Conservation (phyloP, 75 land plant genomes). For the Cryptomeria japonica region DNA sequence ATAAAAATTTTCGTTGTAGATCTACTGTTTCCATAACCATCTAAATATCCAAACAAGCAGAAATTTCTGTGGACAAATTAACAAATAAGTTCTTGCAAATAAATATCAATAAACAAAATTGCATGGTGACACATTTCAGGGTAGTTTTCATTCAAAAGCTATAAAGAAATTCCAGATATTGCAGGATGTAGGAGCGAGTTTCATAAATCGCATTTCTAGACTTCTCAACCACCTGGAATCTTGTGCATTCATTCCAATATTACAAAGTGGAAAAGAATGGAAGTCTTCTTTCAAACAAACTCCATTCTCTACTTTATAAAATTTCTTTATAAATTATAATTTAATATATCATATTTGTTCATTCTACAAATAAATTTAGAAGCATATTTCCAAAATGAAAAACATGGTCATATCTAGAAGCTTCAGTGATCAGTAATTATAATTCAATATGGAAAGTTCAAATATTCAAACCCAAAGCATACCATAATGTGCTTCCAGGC, state of each 20-base stretch:
- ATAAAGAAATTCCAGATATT: neutral
- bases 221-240: neutral
- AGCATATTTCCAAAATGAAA: neutral
- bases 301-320: neutral
- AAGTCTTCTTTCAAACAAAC: neutral
- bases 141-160: neutral
- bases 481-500: conserved; percentile 91
- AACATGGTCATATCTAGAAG: neutral
- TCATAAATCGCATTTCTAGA: neutral
- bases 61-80: neutral
- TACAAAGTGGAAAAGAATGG: neutral
- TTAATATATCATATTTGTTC: neutral
- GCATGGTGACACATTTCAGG: neutral
- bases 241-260: neutral
- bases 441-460: neutral
- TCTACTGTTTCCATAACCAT: neutral
- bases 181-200: neutral
- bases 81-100: neutral
- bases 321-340: neutral
- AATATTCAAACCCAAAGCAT: conserved; percentile 8
- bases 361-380: neutral
- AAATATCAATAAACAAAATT: neutral
- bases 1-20: neutral
- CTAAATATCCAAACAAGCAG: neutral
- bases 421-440: neutral